Conservation (phyloP, 2,329 filamentous ascomycete species). For the Alternaria sp. region DNA sequence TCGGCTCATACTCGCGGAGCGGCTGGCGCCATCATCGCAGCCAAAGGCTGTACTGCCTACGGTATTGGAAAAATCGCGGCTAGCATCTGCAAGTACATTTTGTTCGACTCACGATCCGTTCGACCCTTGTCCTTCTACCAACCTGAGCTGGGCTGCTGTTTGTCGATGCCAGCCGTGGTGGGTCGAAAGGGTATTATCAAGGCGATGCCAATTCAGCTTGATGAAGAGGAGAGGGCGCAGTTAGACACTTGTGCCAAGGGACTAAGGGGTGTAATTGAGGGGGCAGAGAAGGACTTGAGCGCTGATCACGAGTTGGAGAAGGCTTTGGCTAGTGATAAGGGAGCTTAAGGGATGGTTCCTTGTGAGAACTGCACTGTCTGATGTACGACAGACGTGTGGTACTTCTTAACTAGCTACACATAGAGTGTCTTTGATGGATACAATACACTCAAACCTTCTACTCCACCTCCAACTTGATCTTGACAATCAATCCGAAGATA, state of each 20-base stretch:
- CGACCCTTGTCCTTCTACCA: constrained; percentile 61
- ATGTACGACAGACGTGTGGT: background rate
- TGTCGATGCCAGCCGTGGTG: constrained; percentile 61
- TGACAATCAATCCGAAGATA: constrained; percentile 34
- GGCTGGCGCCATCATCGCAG: constrained; percentile 58
- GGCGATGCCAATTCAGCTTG: constrained; percentile 48
- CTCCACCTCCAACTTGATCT: constrained; percentile 23
- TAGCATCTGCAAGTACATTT: constrained; percentile 61
- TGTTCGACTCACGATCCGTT: constrained; percentile 59
- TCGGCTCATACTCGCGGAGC: constrained; percentile 58
- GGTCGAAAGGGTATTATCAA: constrained; percentile 59
- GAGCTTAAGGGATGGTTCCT: constrained; percentile 3
- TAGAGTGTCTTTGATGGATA: background rate
- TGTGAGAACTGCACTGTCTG: background rate
- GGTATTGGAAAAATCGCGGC: constrained; percentile 61
- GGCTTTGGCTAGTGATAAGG: constrained; percentile 37
- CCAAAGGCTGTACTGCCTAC: constrained; percentile 62
- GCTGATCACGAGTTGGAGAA: constrained; percentile 39
- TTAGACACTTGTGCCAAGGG: constrained; percentile 49
- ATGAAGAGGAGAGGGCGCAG: constrained; percentile 45
- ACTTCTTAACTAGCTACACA: background rate
- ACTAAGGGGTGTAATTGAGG: constrained; percentile 49
- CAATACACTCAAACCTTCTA: background rate
- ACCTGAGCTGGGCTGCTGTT: constrained; percentile 58
- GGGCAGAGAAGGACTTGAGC: constrained; percentile 49